These are phyloP conservation scores for Trichoderma aggressivum DNA, from an alignment of 2,329 filamentous ascomycete species.

Conservation along the genomic window DNA sequence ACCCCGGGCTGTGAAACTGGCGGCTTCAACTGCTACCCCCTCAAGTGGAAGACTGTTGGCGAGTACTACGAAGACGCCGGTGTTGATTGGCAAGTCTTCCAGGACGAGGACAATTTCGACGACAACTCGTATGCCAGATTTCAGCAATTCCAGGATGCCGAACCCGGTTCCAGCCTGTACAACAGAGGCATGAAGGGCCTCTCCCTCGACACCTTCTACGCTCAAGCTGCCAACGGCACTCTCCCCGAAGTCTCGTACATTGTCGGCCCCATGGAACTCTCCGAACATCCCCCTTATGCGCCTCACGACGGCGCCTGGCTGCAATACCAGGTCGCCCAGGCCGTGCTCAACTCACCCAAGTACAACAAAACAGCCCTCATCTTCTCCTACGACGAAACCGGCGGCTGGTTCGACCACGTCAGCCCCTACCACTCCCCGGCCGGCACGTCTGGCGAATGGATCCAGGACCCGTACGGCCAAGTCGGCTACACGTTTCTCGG, in stretches of 20 bases:
- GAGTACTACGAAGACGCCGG: conserved; percentile 47
- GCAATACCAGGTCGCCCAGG: conserved; percentile 49
- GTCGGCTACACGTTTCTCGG: conserved; percentile 37
- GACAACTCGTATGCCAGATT: conserved; percentile 55
- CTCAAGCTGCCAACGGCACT: conserved; percentile 46
- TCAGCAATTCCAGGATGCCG: conserved; percentile 47
- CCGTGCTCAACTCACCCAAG: conserved; percentile 46
- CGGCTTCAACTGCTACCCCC: conserved; percentile 49
- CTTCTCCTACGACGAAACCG: conserved; percentile 46
- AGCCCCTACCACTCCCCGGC: conserved; percentile 47
- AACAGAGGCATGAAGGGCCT: conserved; percentile 46
- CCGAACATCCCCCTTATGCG: conserved; percentile 51
- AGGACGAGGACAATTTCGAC: conserved; percentile 50
- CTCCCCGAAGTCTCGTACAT: conserved; percentile 52
- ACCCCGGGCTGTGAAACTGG: conserved; percentile 41
- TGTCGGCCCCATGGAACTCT: conserved; percentile 48
- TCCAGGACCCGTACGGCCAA: conserved; percentile 39
- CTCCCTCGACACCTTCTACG: conserved; percentile 48
- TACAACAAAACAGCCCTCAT: conserved; percentile 49
- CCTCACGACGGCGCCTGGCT: conserved; percentile 54
- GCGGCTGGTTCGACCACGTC: conserved; percentile 54
- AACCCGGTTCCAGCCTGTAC: conserved; percentile 38
- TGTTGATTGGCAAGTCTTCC: conserved; percentile 50
- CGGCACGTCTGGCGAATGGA: conserved; percentile 51
- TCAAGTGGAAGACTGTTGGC: conserved; percentile 52